A percentile compares a stretch with the other conserved stretches of the same genome.
Conservation (phyloP, 2,329 filamentous ascomycete species). For the Mycocentrospora acerina region DNA sequence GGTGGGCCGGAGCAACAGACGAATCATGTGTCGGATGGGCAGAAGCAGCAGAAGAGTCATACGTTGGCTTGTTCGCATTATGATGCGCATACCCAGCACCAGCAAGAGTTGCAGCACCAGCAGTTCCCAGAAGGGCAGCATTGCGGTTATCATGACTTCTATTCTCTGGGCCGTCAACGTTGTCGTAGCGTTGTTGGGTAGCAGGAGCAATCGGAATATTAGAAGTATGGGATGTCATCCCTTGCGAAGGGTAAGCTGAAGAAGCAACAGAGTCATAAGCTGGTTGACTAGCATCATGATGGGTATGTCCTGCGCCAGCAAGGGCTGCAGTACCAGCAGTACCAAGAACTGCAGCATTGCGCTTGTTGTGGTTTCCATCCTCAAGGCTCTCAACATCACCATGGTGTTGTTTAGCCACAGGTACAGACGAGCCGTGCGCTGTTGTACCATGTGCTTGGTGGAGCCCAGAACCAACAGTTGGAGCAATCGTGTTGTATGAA, state of each 20-base stretch:
- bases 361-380: constrained; percentile 1
- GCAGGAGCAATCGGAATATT: too few relatives aligned
- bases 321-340: constrained; percentile 15
- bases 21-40: constrained; percentile 1
- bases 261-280: too few relatives aligned
- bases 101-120: constrained; percentile 16
- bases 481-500: too few relatives aligned
- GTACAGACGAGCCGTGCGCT: too few relatives aligned
- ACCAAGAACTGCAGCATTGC: constrained; percentile 7
- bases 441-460: too few relatives aligned
- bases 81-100: constrained; percentile 30
- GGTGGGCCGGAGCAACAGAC: constrained; percentile 11
- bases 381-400: too few relatives aligned
- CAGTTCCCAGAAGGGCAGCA: constrained; percentile 7
- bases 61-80: constrained; percentile 13
- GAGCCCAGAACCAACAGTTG: too few relatives aligned
- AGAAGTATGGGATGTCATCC: constrained; percentile 2
- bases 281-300: too few relatives aligned
- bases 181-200: too few relatives aligned
- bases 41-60: too few relatives aligned
- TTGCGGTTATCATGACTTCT: constrained; percentile 4
- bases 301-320: constrained; percentile 14
- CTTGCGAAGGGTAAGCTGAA: constrained; percentile 7
- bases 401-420: too few relatives aligned
- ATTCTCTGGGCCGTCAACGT: too few relatives aligned